Evolutionary conservation across 2,329 filamentous ascomycete genomes (phyloP).

Genomic region (Fusarium albidum): DNA sequence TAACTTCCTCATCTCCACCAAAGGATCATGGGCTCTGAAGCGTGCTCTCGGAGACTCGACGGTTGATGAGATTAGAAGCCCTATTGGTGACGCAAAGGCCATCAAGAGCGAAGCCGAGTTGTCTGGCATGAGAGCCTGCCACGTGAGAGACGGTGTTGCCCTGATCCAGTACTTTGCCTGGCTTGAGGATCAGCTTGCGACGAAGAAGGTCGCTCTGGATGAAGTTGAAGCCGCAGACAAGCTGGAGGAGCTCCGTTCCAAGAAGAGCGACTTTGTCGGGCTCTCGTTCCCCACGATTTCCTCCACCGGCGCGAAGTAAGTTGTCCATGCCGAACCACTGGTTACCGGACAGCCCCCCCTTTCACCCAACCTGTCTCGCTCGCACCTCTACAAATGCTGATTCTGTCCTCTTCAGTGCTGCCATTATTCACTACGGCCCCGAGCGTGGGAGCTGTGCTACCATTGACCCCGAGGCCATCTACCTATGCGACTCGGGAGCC

Average conservation of each 20-base stretch:
- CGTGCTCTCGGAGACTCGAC: slow-evolving; percentile 82
- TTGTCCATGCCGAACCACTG: slow-evolving; percentile 21
- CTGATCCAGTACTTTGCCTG: slow-evolving; percentile 94
- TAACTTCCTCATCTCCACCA: slow-evolving; percentile 88
- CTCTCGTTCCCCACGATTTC: slow-evolving; percentile 97
- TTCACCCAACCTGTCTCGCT: neutral
- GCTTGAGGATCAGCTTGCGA: slow-evolving; percentile 87
- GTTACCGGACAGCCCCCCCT: neutral
- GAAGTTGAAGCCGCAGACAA: slow-evolving; percentile 94
- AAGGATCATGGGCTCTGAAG: slow-evolving; percentile 91
- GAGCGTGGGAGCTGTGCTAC: slow-evolving; percentile 81
- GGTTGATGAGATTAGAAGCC: slow-evolving; percentile 87
- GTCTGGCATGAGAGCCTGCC: slow-evolving; percentile 91
- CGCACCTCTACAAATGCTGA: slow-evolving; percentile 6
- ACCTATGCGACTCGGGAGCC: slow-evolving; percentile 96
- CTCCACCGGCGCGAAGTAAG: slow-evolving; percentile 81
- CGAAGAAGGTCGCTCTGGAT: slow-evolving; percentile 77
- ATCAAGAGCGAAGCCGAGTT: slow-evolving; percentile 92
- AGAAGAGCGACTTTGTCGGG: slow-evolving; percentile 80
- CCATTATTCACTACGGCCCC: slow-evolving; percentile 95
- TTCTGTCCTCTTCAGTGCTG: slow-evolving; percentile 67
- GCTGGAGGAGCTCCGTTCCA: slow-evolving; percentile 77
- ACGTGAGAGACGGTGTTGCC: slow-evolving; percentile 91
- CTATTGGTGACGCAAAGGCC: slow-evolving; percentile 89
- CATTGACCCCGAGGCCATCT: slow-evolving; percentile 86